Evolutionary conservation across 495 filamentous ascomycete genomes (phyloP), one percentile per base, ranked within the genome.

Genomic region (Penicillium riverlandense): DNA sequence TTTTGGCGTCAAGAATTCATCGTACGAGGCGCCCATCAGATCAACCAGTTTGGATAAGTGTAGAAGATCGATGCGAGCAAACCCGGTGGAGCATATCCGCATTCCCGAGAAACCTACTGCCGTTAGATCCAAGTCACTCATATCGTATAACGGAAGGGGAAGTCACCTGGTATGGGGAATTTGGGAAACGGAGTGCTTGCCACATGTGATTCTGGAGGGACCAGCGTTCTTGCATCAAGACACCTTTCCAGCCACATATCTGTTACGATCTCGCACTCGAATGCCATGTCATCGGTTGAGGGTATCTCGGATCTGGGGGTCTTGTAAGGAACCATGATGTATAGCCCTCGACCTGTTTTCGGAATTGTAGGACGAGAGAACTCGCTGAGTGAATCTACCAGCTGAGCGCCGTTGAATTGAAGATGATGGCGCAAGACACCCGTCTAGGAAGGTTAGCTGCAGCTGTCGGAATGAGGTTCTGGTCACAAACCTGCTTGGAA

Each of bases 211-310:
- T 67, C 61, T n/a, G 90, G 88, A 8, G 82, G 69, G 31, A 88
- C 77, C 44, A 89, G 74, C 8, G 60, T 67, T 53, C 86, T 88
- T 11, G 79, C 75, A 53, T 88, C 78, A 29, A 97, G 66, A 59
- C 91, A 97, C 35, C 79, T 74, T 63, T 98, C 92, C 32, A 97
- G 71, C 82, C 91, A 98, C 74, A 90, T 92, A 50, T 95, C 86
- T 8, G 88, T 96, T 32, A 95, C 84, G 35, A 82, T 61, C 30
- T 65, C 62, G 42, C 68, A 66, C 44, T 62, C 69, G 30, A 72
- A 69, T 6, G 65, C 64, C 49, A 60, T 58, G 40, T 70, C 67
- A 45, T 68, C 61, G 29, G 67, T 62, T 1, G 61, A 65, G 30
- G 72, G 63, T 39, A 69, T 47, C 15, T 65, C 47, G 10, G 55